phyloP scores from a whole-genome alignment of 441 rosid genomes.

The Adansonia gregorii region DNA sequence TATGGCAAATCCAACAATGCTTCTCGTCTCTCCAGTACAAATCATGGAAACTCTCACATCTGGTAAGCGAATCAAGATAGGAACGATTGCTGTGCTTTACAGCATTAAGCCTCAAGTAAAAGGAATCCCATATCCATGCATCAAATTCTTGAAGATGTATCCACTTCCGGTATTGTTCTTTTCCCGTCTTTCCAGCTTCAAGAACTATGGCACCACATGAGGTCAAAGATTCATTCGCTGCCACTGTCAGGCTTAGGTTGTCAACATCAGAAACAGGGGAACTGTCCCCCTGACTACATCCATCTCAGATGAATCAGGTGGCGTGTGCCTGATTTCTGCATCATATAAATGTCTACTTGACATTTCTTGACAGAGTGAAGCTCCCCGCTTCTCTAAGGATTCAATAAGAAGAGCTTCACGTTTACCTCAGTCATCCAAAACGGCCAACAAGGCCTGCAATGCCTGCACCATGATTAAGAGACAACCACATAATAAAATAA shows the following conservation, averaged over 20 bases:
- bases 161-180: constrained; percentile 59
- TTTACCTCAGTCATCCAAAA: constrained; percentile 84
- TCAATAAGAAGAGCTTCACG: constrained; percentile 87
- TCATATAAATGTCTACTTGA: constrained; percentile 43
- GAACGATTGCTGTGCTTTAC: constrained; percentile 70
- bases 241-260: constrained; percentile 52
- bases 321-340: constrained; percentile 32
- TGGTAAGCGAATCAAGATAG: constrained; percentile 73
- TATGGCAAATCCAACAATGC: constrained; percentile 91
- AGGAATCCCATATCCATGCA: constrained; percentile 81
- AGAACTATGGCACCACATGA: constrained; percentile 68
- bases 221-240: constrained; percentile 46
- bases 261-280: constrained; percentile 94
- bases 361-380: constrained; percentile 73
- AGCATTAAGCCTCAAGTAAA: constrained; percentile 69
- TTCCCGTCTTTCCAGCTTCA: constrained; percentile 65
- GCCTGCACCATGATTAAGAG: constrained; percentile 55
- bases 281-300: constrained; percentile 65
- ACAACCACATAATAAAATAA: constrained; percentile 22
- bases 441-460: constrained; percentile 68
- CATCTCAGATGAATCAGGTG: constrained; percentile 45
- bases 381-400: constrained; percentile 78
- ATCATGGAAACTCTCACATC: constrained; percentile 89
- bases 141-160: constrained; percentile 74
- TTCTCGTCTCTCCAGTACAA: constrained; percentile 97